Evolutionary conservation across 805 yeast species (phyloP), one percentile per base, ranked within the genome.

Genomic region (Wickerhamiella bombiphila): DNA sequence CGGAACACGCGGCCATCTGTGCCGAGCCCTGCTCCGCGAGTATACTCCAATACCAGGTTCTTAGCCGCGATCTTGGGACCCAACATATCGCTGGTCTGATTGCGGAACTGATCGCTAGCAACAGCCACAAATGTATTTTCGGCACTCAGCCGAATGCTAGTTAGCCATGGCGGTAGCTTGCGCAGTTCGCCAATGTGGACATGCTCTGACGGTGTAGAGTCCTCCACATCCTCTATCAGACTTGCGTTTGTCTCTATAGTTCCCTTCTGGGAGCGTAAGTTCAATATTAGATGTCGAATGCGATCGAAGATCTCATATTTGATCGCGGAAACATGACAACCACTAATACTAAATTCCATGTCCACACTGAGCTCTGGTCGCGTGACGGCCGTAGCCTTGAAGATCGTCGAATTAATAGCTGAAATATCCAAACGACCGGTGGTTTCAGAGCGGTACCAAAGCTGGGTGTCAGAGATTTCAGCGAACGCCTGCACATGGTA

Each of bases 301-400:
- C 52, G 54, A 19, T 50, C 40, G 45, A 59, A 50, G 13, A 60
- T 50, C 37, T 59, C 63, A 22, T 49, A 49, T 33, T 52, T 49
- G 9, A 57, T 46, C 15, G 54, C 44, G 4, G 45, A 36, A 22
- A 58, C 41, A 20, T 51, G 48, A 20, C 57, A 50, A 20, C 46
- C 46, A 21, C 43, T 36, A 14, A 59, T 42, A 15, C 34, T 24
- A 4, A 49, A 57, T 11, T 37, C 33, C 4, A 54, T 29, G 13
- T 42, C 44, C n/a, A 55, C 57, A 3, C 43, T 35, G n/a, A 52
- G 40, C 19, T 37, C 35, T 3, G 63, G 61, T n/a, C 41, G 41
- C n/a, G 58, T 52, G 7, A 36, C 40, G 0, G 54, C 57, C 18
- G 21, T 37, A 5, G 51, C 42, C 15, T 42, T 36, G 29, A 57